Base-by-base conservation (phyloP, 202 grass and related monocot genomes). In the Eragrostis tef region DNA sequence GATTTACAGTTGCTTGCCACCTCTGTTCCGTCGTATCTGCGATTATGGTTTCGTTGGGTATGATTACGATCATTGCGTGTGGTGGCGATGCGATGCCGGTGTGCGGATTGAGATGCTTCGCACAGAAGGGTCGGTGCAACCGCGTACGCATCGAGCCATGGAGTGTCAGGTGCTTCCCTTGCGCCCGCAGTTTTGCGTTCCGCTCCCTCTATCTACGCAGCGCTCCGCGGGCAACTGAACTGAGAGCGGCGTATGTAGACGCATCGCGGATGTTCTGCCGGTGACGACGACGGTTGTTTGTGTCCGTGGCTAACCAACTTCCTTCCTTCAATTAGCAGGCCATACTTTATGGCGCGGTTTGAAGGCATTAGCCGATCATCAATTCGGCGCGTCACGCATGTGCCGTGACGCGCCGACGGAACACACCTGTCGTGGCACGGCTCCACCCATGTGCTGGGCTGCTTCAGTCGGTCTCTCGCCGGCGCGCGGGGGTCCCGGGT, bases 201-300 rank as follows among this genome's bases (percentile, higher is more conserved):
- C 17, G 21, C 42, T 21, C 34, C 26, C 5, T 26, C 25, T 17
- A 2, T n/a, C n/a, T n/a, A n/a, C n/a, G n/a, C n/a, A n/a, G n/a
- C 51, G 51, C 51, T 11, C 19, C 27, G 6, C 21, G 2, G 52
- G 16, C 52, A 59, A 47, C 65, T 6, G 16, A 8, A n/a, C 44
- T 46, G 17, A 6, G 20, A 25, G 51, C 20, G 31, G n/a, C 39
- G 27, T 20, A 24, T 26, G 72, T 29, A 24, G 14, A 17, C 9
- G 22, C 25, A 17, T 53, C 44, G 19, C 14, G 47, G 39, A 70
- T 3, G 59, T 19, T 50, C 56, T 7, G 44, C 15, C 20, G 57
- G 56, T 11, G 80, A 39, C 64, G 73, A 51, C 64, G 82, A 46
- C 29, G 66, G 60, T 29, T 74, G 79, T 75, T 63, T 64, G 41